A percentile compares a stretch with the other conserved stretches of the same genome.
Conservation (phyloP, 108 stramenopile genomes). For the Discostella stelligeroides region DNA sequence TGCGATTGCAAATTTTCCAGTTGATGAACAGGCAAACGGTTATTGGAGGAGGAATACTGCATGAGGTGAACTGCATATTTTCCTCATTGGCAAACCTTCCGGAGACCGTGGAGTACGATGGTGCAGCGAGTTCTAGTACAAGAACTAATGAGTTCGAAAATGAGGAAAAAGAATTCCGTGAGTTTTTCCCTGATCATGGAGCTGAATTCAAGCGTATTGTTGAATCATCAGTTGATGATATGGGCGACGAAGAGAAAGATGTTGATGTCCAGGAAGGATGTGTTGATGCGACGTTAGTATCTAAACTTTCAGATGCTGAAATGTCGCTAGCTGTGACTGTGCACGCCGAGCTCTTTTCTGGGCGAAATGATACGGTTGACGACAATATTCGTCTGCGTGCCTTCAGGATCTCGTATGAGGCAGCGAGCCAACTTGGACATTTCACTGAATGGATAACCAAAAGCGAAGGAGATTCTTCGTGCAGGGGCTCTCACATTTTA, state of each 20-base stretch:
- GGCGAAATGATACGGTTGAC: slow-evolving; percentile 8
- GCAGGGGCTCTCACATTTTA: slow-evolving; percentile 48
- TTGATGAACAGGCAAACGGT: slow-evolving; percentile 6
- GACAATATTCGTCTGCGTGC: slow-evolving; percentile 41
- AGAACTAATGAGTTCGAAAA: slow-evolving; percentile 40
- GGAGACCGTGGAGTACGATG: slow-evolving; percentile 10
- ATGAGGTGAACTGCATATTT: slow-evolving; percentile 23
- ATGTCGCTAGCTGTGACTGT: slow-evolving; percentile 53
- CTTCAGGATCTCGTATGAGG: slow-evolving; percentile 52
- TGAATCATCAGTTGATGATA: slow-evolving; percentile 22
- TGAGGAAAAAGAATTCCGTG: slow-evolving; percentile 71
- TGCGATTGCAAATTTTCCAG: slow-evolving; percentile 29
- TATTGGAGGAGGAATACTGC: slow-evolving; percentile 12
- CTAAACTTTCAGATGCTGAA: slow-evolving; percentile 60
- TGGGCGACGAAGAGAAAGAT: slow-evolving; percentile 22
- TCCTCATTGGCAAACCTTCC: slow-evolving; percentile 29
- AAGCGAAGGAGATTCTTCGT: slow-evolving; percentile 17
- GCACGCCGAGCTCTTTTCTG: slow-evolving; percentile 57
- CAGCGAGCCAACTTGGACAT: slow-evolving; percentile 46
- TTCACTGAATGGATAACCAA: slow-evolving; percentile 51
- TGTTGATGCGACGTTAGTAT: slow-evolving; percentile 14
- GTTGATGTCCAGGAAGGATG: slow-evolving; percentile 44
- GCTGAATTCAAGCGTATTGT: slow-evolving; percentile 69
- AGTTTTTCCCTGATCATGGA: slow-evolving; percentile 91
- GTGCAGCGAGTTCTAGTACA: background rate